Conservation (phyloP, 345 rosid species). For the Aquilaria yunnanensis region DNA sequence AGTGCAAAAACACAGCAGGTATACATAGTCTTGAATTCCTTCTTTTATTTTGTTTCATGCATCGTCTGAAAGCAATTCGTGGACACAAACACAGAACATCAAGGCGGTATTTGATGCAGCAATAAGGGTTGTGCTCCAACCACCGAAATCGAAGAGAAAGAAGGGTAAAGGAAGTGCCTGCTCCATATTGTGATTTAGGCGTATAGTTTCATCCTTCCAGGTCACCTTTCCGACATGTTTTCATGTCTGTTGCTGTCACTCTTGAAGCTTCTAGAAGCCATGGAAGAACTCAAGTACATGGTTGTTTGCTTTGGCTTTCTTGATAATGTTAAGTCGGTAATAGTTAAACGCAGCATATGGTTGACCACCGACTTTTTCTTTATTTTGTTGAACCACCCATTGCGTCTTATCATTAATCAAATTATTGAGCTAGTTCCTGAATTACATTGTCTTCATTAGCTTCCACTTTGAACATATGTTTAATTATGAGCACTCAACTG, state of each 20-base stretch:
- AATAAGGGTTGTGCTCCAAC: constrained; percentile 90
- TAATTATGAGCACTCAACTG: no score
- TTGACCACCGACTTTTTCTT: constrained; percentile 4
- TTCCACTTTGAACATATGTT: no score
- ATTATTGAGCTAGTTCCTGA: no score
- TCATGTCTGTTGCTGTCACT: no score
- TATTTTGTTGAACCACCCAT: constrained; percentile 12
- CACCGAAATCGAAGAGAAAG: constrained; percentile 86
- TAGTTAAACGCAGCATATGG: no score
- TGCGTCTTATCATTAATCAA: no score
- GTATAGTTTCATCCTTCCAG: not conserved
- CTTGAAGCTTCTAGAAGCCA: no score
- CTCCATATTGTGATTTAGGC: constrained; percentile 63
- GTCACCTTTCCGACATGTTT: no score
- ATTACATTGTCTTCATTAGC: no score
- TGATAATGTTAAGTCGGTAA: no score
- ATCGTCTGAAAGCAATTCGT: constrained; percentile 3
- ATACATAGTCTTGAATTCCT: not conserved
- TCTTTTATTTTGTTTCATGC: not conserved
- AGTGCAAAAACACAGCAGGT: constrained; percentile 97
- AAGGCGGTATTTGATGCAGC: constrained; percentile 92
- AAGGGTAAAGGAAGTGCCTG: constrained; percentile 85
- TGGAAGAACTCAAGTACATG: no score
- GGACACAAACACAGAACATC: constrained; percentile 58
- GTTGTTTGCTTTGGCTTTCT: no score